Conservation (phyloP, 129 eudicot species). For the Sambucus nigra region DNA sequence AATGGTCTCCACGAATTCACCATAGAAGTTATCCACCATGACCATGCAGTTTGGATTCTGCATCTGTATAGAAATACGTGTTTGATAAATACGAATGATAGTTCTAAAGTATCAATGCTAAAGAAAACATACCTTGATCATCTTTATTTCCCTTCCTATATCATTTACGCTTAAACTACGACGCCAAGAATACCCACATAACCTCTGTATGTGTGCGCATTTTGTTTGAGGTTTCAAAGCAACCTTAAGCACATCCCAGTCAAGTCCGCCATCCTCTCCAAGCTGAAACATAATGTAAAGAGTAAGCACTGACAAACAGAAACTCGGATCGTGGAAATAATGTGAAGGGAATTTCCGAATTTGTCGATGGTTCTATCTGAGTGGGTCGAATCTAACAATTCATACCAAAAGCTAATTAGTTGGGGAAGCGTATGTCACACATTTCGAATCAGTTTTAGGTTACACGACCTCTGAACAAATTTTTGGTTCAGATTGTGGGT, state of each 20-base stretch:
- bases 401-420: too few relatives aligned
- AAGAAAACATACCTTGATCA: conserved; percentile 52
- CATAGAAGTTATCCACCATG: conserved; percentile 98
- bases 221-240: conserved; percentile 76
- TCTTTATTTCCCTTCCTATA: conserved; percentile 78
- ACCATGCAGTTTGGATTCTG: conserved; percentile 88
- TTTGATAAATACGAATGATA: background rate
- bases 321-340: too few relatives aligned
- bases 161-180: conserved; percentile 86
- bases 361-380: too few relatives aligned
- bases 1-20: conserved; percentile 81
- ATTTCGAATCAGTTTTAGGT: too few relatives aligned
- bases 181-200: conserved; percentile 98
- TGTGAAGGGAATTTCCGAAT: too few relatives aligned
- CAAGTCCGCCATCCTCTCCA: conserved; percentile 87
- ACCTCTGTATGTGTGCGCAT: conserved; percentile 95
- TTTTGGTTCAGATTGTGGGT: too few relatives aligned
- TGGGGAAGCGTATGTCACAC: too few relatives aligned
- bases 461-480: too few relatives aligned
- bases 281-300: conserved; percentile 43
- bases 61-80: conserved; percentile 36
- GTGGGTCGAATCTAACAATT: too few relatives aligned
- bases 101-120: background rate
- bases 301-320: too few relatives aligned
- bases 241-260: conserved; percentile 62